These are phyloP conservation scores for Juncus effusus DNA, from an alignment of 176 grass and related monocot genomes.

Conservation along the genomic window DNA sequence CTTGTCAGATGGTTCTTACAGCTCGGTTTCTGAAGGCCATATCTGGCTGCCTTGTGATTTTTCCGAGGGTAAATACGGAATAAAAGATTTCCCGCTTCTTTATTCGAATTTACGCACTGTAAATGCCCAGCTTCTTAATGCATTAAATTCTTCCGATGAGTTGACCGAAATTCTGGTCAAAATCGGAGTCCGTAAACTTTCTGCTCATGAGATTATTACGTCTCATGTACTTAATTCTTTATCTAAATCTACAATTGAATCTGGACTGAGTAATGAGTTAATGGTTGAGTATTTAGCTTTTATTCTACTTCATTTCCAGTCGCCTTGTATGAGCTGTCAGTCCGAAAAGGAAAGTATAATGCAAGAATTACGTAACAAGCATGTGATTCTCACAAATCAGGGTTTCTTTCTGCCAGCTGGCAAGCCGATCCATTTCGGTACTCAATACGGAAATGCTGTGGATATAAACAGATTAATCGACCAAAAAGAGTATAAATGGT, in stretches of 20 bases:
- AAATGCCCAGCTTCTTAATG: constrained; percentile 51
- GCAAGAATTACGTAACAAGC: constrained; percentile 53
- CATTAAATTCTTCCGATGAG: constrained; percentile 41
- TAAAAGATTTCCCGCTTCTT: constrained; percentile 60
- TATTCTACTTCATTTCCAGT: constrained; percentile 85
- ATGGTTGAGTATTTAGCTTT: constrained; percentile 79
- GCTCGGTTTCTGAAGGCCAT: constrained; percentile 66
- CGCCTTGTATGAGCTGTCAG: constrained; percentile 63
- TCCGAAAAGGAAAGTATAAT: constrained; percentile 68
- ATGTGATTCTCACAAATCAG: constrained; percentile 72
- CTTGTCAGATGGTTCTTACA: constrained; percentile 81
- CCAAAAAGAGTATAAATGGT: constrained; percentile 55
- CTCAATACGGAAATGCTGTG: constrained; percentile 72
- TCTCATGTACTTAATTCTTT: constrained; percentile 69
- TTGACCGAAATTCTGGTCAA: constrained; percentile 64
- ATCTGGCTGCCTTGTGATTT: constrained; percentile 88
- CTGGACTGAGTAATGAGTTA: constrained; percentile 31
- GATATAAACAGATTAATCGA: constrained; percentile 52
- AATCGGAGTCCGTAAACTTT: constrained; percentile 73
- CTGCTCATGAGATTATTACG: constrained; percentile 87
- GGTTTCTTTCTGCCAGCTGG: constrained; percentile 56
- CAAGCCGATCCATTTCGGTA: constrained; percentile 81
- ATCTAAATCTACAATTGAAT: constrained; percentile 27
- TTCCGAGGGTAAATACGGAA: constrained; percentile 46
- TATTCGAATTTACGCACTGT: constrained; percentile 69